These are phyloP conservation scores for Prototheca wickerhamii DNA, from an alignment of 163 green algal genomes.

Conservation along the genomic window DNA sequence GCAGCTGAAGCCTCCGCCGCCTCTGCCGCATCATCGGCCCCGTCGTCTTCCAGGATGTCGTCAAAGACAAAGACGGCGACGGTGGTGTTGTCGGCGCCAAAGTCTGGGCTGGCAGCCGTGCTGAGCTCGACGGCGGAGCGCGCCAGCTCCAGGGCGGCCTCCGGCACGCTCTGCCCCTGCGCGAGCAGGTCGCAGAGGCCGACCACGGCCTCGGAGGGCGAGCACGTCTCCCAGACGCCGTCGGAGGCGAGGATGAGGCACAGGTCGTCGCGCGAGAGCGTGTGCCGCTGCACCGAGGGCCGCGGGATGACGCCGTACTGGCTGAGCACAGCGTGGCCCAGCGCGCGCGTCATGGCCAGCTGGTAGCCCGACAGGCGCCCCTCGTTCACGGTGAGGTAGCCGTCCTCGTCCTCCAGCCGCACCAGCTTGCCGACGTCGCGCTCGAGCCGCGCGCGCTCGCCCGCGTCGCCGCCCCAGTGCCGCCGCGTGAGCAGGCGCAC, in stretches of 20 bases:
- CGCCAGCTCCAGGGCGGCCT: conserved; percentile 32
- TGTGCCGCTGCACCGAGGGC: conserved; percentile 11
- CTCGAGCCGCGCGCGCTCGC: conserved; percentile 12
- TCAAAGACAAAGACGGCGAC: conserved; percentile 43
- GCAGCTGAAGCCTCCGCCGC: too few relatives aligned
- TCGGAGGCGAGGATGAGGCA: conserved; percentile 48
- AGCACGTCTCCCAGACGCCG: conserved; percentile 54
- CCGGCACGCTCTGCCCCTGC: conserved; percentile 12
- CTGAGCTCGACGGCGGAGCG: conserved; percentile 2
- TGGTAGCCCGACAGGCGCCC: conserved; percentile 39
- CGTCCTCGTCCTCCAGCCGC: conserved; percentile 14
- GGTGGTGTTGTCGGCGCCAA: conserved; percentile 51
- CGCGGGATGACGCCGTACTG: conserved; percentile 27
- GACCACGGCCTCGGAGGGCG: conserved; percentile 34
- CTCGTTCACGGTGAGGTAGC: conserved; percentile 25
- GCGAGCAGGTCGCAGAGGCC: conserved; percentile 37
- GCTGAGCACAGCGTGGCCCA: conserved; percentile 55
- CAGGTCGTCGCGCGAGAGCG: conserved; percentile 5
- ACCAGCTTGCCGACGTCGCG: background rate
- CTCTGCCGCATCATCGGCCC: background rate
- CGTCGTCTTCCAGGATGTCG: conserved; percentile 11
- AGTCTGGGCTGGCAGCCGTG: background rate
- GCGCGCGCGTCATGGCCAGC: conserved; percentile 55
- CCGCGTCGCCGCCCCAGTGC: conserved; percentile 31
- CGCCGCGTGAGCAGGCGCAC: conserved; percentile 23